A percentile compares a stretch with the other conserved stretches of the same genome.
These are phyloP conservation scores for Exsudoporus floridanus DNA, from an alignment of 1,284 basidiomycete genomes.

Conservation along the genomic window DNA sequence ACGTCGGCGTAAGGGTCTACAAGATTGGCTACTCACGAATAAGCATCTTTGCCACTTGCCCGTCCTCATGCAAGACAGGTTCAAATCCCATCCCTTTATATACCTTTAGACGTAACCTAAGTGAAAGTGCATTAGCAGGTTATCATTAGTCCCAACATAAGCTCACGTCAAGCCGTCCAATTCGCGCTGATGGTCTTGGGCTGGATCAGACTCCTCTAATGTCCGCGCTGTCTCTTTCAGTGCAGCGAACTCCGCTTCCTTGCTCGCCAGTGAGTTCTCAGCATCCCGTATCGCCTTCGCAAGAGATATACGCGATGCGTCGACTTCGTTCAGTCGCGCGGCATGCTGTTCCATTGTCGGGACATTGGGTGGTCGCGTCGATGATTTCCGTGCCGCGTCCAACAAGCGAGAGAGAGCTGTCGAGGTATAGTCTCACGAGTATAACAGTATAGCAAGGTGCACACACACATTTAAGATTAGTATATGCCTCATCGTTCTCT, in stretches of 20 bases:
- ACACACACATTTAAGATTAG: constrained; percentile 55
- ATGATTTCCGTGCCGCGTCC: constrained; percentile 68
- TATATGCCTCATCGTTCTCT: constrained; percentile 62
- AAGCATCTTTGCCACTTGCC: constrained; percentile 57
- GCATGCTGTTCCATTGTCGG: constrained; percentile 66
- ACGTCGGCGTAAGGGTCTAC: not conserved
- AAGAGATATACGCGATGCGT: constrained; percentile 59
- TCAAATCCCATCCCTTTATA: constrained; percentile 72
- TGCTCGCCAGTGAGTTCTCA: constrained; percentile 60
- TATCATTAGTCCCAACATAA: not conserved
- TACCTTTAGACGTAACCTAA: constrained; percentile 62
- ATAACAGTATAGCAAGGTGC: not conserved
- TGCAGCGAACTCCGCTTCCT: constrained; percentile 64
- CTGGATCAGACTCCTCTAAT: constrained; percentile 68
- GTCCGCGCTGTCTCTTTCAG: constrained; percentile 60
- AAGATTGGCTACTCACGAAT: constrained; percentile 49
- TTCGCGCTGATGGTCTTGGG: constrained; percentile 62
- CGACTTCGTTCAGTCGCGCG: constrained; percentile 60
- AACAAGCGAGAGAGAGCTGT: constrained; percentile 63
- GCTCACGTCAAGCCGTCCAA: constrained; percentile 68
- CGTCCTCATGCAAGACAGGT: constrained; percentile 54
- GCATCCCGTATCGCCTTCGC: constrained; percentile 74
- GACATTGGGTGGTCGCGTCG: constrained; percentile 64
- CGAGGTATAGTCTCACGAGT: not conserved
- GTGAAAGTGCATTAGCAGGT: constrained; percentile 7